Conservation (phyloP, 371 early-diverging fungal species). For the Lichtheimia hyalospora region DNA sequence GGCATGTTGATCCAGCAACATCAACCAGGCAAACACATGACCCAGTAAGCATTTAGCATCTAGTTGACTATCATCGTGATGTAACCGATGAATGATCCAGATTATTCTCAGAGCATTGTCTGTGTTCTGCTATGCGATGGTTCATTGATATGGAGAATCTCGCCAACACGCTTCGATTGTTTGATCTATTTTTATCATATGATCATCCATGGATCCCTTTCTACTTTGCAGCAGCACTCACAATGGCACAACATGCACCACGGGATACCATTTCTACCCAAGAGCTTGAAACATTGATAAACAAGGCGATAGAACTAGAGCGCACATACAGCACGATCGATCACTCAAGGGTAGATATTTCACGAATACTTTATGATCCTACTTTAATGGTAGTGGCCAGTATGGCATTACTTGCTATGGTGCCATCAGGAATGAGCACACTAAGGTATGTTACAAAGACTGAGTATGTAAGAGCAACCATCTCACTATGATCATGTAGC, state of each 20-base stretch:
- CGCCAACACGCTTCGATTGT: conserved; percentile 59
- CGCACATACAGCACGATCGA: conserved; percentile 35
- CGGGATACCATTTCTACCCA: conserved; percentile 21
- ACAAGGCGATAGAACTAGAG: conserved; percentile 41
- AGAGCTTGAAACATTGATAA: conserved; percentile 37
- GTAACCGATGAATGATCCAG: conserved; percentile 16
- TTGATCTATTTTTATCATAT: conserved; percentile 72
- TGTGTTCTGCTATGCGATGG: conserved; percentile 89
- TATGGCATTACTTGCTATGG: no score
- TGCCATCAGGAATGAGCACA: no score
- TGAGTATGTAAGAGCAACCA: no score
- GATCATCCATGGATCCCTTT: conserved; percentile 70
- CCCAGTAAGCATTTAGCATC: conserved; percentile 27
- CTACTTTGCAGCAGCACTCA: conserved; percentile 72
- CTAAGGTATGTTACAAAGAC: no score
- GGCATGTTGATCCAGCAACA: conserved; percentile 49
- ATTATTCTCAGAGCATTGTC: conserved; percentile 74
- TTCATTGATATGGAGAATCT: conserved; percentile 71
- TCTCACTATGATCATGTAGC: no score
- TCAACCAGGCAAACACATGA: conserved; percentile 54
- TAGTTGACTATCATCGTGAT: neutral
- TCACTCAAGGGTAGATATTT: conserved; percentile 36
- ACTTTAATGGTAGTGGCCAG: conserved; percentile 28
- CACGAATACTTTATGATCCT: conserved; percentile 38
- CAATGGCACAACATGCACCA: conserved; percentile 54